Percentiles rank a stretch among this genome's conserved stretches.
Evolutionary conservation across 805 yeast genomes (phyloP).

Genomic region (Saccharomycopsis babjevae): DNA sequence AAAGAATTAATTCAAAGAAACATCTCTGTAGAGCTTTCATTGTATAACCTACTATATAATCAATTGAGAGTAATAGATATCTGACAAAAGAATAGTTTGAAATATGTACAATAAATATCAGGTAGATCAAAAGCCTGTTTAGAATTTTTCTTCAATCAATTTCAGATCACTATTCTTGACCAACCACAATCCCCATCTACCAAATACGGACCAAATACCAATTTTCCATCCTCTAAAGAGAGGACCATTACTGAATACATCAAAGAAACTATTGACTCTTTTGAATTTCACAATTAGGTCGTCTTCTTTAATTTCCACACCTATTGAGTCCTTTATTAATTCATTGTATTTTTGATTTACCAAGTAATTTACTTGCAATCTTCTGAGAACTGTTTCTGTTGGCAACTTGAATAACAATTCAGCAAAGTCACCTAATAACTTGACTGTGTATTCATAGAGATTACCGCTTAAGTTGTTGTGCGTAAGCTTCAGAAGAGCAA

Average conservation of each 20-base stretch:
- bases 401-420: slow-evolving; percentile 77
- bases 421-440: slow-evolving; percentile 48
- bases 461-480: slow-evolving; percentile 62
- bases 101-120: too few relatives aligned
- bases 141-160: slow-evolving; percentile 14
- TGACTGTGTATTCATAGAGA: slow-evolving; percentile 41
- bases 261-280: slow-evolving; percentile 23
- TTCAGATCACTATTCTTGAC: slow-evolving; percentile 7
- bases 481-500: slow-evolving; percentile 44
- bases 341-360: slow-evolving; percentile 25
- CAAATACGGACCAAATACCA: slow-evolving; percentile 66
- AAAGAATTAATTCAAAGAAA: too few relatives aligned
- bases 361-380: slow-evolving; percentile 70
- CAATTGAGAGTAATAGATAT: background rate
- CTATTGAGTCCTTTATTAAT: slow-evolving; percentile 29
- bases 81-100: too few relatives aligned
- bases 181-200: slow-evolving; percentile 71
- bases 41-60: too few relatives aligned
- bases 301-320: slow-evolving; percentile 34
- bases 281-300: slow-evolving; percentile 48
- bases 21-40: too few relatives aligned
- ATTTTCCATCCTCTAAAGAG: slow-evolving; percentile 89
- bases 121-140: background rate
- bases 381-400: slow-evolving; percentile 71
- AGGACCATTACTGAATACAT: slow-evolving; percentile 37